These are phyloP conservation scores for Agapanthus africanus DNA, from an alignment of 106 monocot species.

Conservation along the genomic window DNA sequence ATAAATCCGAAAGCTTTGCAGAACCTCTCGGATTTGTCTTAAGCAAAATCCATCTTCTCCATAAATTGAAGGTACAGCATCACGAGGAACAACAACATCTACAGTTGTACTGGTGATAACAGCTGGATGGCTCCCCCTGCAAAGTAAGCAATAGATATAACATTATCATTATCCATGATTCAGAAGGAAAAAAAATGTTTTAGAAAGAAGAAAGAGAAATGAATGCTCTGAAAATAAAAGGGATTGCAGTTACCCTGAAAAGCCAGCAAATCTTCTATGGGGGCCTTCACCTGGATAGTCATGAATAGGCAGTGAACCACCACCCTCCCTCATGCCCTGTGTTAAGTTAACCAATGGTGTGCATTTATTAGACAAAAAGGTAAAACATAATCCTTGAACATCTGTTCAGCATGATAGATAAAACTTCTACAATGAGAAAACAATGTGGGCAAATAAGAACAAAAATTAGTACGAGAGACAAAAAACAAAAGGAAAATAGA, in stretches of 20 bases:
- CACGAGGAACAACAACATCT: slow-evolving; percentile 77
- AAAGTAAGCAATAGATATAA: slow-evolving; percentile 6
- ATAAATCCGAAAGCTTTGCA: slow-evolving; percentile 2
- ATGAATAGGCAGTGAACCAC: slow-evolving; percentile 16
- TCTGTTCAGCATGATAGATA: no score
- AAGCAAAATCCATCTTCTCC: slow-evolving; percentile 87
- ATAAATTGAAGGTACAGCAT: slow-evolving; percentile 60
- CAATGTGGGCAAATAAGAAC: background rate
- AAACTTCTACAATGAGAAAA: no score
- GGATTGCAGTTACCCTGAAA: slow-evolving; percentile 12
- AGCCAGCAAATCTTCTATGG: slow-evolving; percentile 20
- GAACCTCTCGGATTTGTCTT: slow-evolving; percentile 77
- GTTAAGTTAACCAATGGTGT: slow-evolving; percentile 3
- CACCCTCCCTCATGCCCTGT: slow-evolving; percentile 18
- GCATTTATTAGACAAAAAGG: background rate
- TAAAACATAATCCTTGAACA: no score
- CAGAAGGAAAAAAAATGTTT: no score
- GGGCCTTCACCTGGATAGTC: slow-evolving; percentile 12
- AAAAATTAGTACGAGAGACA: background rate
- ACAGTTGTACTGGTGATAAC: slow-evolving; percentile 61
- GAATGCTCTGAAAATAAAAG: background rate
- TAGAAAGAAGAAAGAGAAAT: background rate
- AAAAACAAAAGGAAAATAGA: background rate
- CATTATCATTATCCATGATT: background rate
- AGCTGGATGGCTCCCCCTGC: slow-evolving; percentile 47